A percentile compares a stretch with the other conserved stretches of the same genome.
phyloP scores from a whole-genome alignment of 78 protist genomes.

The Planoprotostelium fungivorum region DNA sequence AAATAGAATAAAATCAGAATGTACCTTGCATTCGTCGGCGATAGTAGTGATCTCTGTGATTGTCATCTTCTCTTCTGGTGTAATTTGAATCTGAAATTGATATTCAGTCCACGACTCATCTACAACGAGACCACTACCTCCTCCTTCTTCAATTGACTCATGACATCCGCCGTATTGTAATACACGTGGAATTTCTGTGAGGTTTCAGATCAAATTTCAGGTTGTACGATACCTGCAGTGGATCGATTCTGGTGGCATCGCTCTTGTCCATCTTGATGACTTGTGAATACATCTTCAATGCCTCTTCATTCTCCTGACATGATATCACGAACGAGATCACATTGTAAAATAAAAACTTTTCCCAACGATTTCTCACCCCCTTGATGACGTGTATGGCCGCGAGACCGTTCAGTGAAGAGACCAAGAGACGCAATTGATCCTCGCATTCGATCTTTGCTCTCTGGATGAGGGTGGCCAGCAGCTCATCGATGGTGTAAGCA shows the following conservation, averaged over 20 bases:
- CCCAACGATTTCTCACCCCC: too few species aligned
- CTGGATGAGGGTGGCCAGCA: constrained; percentile 29
- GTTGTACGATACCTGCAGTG: constrained; percentile 20
- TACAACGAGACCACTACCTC: background rate
- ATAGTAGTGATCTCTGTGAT: background rate
- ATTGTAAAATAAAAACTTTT: too few species aligned
- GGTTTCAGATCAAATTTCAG: too few species aligned
- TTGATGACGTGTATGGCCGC: constrained; percentile 42
- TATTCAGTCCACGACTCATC: too few species aligned
- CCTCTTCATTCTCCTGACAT: background rate
- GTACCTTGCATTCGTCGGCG: background rate
- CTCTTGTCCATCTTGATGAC: background rate
- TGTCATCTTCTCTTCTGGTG: background rate
- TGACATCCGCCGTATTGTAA: background rate
- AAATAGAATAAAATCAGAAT: background rate
- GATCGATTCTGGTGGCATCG: constrained; percentile 33
- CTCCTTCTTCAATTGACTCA: background rate
- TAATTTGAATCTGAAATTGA: too few species aligned
- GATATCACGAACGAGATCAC: background rate
- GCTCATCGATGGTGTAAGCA: constrained; percentile 56
- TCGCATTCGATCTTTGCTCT: constrained; percentile 35
- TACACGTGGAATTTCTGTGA: background rate
- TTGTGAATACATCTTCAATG: background rate
- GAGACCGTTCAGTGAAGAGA: constrained; percentile 25
- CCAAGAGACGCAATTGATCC: constrained; percentile 7